A percentile compares a stretch with the other conserved stretches of the same genome.
Evolutionary conservation across 768 basidiomycete species (phyloP).

Genomic region (Termitomyces sp.): DNA sequence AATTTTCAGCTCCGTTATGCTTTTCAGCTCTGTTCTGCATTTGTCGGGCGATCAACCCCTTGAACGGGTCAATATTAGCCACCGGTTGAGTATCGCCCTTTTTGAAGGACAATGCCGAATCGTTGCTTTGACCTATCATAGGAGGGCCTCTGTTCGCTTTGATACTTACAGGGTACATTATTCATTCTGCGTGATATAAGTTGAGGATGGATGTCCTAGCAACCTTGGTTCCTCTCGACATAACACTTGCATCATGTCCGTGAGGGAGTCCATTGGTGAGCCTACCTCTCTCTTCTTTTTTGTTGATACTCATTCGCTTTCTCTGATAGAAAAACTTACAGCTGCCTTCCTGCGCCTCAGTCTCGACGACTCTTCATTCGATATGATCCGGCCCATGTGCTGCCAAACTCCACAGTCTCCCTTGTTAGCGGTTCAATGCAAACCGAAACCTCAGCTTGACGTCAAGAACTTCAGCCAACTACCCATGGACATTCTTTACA

Average conservation of each 20-base stretch:
- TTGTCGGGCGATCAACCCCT: background rate
- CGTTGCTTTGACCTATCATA: constrained; percentile 10
- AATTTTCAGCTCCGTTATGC: background rate
- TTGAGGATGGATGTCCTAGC: background rate
- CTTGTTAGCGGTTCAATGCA: background rate
- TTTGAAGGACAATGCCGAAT: constrained; percentile 14
- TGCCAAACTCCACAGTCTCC: background rate
- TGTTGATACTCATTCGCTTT: background rate
- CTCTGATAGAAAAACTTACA: background rate
- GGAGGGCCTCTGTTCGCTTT: constrained; percentile 10
- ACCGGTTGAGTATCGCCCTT: background rate
- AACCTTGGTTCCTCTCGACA: background rate
- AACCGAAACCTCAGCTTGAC: background rate
- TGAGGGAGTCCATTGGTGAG: background rate
- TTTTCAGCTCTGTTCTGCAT: background rate
- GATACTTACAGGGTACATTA: constrained; percentile 6
- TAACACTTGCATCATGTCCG: background rate
- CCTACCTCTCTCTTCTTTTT: background rate
- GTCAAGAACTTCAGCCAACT: constrained; percentile 1
- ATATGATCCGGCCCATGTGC: background rate
- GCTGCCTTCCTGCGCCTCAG: constrained; percentile 3
- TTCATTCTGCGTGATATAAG: constrained; percentile 2
- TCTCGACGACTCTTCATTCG: background rate
- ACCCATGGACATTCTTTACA: constrained; percentile 12
- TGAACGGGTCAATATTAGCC: background rate